Conservation (phyloP, 768 basidiomycete species). For the Amanita brunnescens region DNA sequence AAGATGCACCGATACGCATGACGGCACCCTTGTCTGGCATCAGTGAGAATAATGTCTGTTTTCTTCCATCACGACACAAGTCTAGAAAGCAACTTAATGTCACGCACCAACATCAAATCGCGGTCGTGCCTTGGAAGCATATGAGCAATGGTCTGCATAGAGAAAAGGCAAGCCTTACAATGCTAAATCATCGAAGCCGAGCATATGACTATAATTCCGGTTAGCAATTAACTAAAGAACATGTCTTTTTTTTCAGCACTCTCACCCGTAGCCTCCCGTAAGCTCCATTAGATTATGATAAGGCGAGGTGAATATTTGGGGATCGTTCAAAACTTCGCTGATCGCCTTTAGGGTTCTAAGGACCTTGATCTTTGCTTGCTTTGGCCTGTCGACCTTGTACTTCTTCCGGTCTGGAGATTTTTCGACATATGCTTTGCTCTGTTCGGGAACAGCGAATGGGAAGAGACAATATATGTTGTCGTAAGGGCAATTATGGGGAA, state of each 20-base stretch:
- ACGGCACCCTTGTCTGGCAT: slow-evolving; percentile 12
- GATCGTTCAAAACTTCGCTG: slow-evolving; percentile 14
- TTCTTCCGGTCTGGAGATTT: background rate
- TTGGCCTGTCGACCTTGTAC: slow-evolving; percentile 7
- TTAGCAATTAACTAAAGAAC: too few relatives aligned
- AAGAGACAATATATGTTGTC: slow-evolving; percentile 18
- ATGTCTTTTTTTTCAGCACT: background rate
- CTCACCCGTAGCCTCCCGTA: slow-evolving; percentile 16
- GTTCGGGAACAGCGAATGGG: slow-evolving; percentile 12
- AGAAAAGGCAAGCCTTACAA: slow-evolving; percentile 10
- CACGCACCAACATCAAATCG: slow-evolving; percentile 15
- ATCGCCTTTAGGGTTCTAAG: slow-evolving; percentile 12
- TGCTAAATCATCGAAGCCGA: slow-evolving; percentile 16
- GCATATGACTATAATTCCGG: slow-evolving; percentile 11
- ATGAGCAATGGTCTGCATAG: background rate
- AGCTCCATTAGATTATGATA: slow-evolving; percentile 8
- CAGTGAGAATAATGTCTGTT: slow-evolving; percentile 15
- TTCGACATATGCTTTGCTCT: background rate
- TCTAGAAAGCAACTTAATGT: background rate
- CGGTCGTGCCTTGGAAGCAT: slow-evolving; percentile 12
- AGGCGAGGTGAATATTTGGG: slow-evolving; percentile 9
- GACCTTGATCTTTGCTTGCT: slow-evolving; percentile 2
- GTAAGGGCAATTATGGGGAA: slow-evolving; percentile 15
- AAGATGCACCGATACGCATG: slow-evolving; percentile 12
- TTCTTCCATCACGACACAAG: background rate